These are phyloP conservation scores for Neurospora sp. DNA, from an alignment of 495 filamentous ascomycete species.

Conservation along the genomic window DNA sequence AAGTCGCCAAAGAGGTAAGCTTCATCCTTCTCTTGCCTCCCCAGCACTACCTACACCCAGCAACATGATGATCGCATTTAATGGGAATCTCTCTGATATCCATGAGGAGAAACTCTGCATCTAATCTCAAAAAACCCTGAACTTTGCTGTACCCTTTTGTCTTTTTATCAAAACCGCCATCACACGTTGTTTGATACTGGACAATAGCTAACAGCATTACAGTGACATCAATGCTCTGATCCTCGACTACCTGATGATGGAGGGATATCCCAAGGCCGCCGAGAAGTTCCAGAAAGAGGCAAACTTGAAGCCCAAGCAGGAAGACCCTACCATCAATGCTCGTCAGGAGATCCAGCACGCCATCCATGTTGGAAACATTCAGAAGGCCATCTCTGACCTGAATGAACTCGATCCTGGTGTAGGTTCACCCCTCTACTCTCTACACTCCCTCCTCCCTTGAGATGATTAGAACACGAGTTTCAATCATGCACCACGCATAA, in stretches of 20 bases:
- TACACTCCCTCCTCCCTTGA: constrained; percentile 33
- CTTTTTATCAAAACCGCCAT: constrained; percentile 41
- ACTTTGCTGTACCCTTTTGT: constrained; percentile 34
- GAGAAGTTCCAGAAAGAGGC: constrained; percentile 90
- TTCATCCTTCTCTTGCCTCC: constrained; percentile 1
- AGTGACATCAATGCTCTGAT: constrained; percentile 94
- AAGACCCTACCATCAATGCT: constrained; percentile 61
- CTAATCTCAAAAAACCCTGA: constrained; percentile 27
- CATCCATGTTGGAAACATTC: constrained; percentile 75
- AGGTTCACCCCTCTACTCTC: constrained; percentile 25
- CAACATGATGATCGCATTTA: constrained; percentile 83
- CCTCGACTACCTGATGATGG: constrained; percentile 94
- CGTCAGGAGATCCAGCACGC: constrained; percentile 69
- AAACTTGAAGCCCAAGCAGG: constrained; percentile 64
- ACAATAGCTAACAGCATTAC: constrained; percentile 8
- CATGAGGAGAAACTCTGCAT: constrained; percentile 68
- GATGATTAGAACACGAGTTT: constrained; percentile 89
- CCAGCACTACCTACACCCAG: constrained; percentile 12
- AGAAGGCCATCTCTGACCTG: constrained; percentile 72
- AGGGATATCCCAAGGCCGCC: constrained; percentile 89
- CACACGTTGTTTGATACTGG: background rate
- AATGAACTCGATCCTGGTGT: constrained; percentile 90
- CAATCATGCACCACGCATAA: constrained; percentile 98
- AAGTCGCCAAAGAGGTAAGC: constrained; percentile 86
- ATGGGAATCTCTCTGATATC: constrained; percentile 99